These are phyloP conservation scores for Platanus orientalis DNA, from an alignment of 164 flowering plant species.

Conservation along the genomic window DNA sequence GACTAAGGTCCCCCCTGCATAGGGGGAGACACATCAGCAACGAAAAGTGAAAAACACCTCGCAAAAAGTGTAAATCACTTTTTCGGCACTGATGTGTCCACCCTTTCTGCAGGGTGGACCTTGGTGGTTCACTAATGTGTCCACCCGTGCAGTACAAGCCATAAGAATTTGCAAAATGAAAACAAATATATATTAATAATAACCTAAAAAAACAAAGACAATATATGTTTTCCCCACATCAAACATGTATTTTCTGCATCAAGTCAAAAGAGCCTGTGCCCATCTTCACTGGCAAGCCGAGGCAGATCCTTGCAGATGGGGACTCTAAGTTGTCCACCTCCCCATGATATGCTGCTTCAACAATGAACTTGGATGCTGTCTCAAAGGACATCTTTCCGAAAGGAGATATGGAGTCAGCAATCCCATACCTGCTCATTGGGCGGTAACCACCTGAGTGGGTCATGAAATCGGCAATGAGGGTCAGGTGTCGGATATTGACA, in stretches of 20 bases:
- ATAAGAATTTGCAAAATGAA: too few relatives aligned
- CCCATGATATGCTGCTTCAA: slow-evolving; percentile 67
- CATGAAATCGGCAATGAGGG: slow-evolving; percentile 87
- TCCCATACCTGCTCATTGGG: slow-evolving; percentile 79
- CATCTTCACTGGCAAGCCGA: slow-evolving; percentile 80
- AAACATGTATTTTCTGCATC: slow-evolving; percentile 60
- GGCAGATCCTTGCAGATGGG: slow-evolving; percentile 81
- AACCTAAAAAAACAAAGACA: too few relatives aligned
- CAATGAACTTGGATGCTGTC: slow-evolving; percentile 76
- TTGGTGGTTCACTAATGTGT: too few relatives aligned
- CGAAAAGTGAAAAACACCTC: too few relatives aligned
- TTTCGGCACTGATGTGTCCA: too few relatives aligned
- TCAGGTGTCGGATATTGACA: slow-evolving; percentile 64
- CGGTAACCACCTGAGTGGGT: slow-evolving; percentile 72
- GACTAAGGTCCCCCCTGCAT: too few relatives aligned
- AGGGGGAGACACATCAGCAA: too few relatives aligned
- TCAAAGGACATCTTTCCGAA: slow-evolving; percentile 78
- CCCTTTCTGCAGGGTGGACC: too few relatives aligned
- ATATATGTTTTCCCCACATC: too few relatives aligned
- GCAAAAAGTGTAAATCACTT: too few relatives aligned
- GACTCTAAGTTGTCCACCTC: slow-evolving; percentile 61
- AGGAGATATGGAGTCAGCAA: slow-evolving; percentile 69
- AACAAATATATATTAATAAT: too few relatives aligned
- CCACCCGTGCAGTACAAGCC: too few relatives aligned
- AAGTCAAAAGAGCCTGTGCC: slow-evolving; percentile 89